These are phyloP conservation scores for Colletotrichum navitas DNA, from an alignment of 2,329 filamentous ascomycete species.

Conservation along the genomic window DNA sequence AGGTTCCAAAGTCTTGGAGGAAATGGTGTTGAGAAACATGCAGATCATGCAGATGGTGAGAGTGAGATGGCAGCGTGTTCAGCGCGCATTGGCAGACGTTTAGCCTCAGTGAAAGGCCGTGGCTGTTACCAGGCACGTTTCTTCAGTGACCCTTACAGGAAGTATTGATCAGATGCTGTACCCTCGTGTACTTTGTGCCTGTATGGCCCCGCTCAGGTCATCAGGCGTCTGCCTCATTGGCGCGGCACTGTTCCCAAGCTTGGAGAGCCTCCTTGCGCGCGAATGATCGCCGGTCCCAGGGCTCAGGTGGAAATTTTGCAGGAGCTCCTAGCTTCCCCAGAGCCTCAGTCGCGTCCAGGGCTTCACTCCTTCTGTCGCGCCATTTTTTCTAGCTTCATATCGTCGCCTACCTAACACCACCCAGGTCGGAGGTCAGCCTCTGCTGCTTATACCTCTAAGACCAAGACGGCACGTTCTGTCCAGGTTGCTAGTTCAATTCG, in stretches of 20 bases:
- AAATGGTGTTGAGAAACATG: conserved; percentile 24
- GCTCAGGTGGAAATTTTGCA: conserved; percentile 39
- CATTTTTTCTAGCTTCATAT: conserved; percentile 17
- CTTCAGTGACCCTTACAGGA: conserved; percentile 21
- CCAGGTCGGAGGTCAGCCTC: conserved; percentile 6
- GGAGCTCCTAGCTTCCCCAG: conserved; percentile 38
- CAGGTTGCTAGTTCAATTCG: conserved; percentile 18
- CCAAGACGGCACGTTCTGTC: conserved; percentile 27
- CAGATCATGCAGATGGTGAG: conserved; percentile 24
- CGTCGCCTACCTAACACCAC: conserved; percentile 18
- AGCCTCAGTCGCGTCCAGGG: conserved; percentile 30
- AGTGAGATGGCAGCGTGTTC: conserved; percentile 15
- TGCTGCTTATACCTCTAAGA: conserved; percentile 8
- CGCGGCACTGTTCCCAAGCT: conserved; percentile 22
- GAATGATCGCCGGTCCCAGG: conserved; percentile 26
- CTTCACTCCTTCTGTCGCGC: background rate
- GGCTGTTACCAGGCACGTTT: conserved; percentile 30
- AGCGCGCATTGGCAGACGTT: background rate
- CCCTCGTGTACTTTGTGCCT: conserved; percentile 7
- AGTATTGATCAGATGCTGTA: conserved; percentile 8
- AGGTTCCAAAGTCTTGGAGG: conserved; percentile 18
- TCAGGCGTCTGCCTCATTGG: conserved; percentile 27
- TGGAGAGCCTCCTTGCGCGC: conserved; percentile 32
- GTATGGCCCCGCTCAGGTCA: conserved; percentile 7
- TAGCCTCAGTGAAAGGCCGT: conserved; percentile 19